These are phyloP conservation scores for Halenospora varia DNA, from an alignment of 495 filamentous ascomycete species.

Conservation along the genomic window DNA sequence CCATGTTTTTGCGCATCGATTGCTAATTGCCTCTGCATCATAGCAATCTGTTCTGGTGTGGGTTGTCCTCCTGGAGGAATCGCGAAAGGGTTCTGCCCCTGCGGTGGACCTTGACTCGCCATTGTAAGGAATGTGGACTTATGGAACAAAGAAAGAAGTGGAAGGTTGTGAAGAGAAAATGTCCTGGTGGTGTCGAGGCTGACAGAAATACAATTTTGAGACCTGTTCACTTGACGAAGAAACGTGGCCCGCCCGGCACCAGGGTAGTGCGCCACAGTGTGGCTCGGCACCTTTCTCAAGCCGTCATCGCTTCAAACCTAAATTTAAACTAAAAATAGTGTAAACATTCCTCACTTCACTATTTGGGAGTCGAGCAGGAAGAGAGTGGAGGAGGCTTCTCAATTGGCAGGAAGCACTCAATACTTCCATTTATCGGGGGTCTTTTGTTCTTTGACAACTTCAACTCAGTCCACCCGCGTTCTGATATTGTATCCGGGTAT, in stretches of 20 bases:
- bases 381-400: no score
- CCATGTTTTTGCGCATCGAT: constrained; percentile 69
- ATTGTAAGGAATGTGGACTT: constrained; percentile 3
- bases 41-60: constrained; percentile 77
- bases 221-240: background rate
- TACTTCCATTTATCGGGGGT: no score
- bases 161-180: background rate
- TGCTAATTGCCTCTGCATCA: constrained; percentile 80
- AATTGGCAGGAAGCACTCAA: no score
- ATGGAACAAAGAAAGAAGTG: background rate
- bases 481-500: background rate
- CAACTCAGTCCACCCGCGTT: no score
- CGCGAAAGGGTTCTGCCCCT: constrained; percentile 12
- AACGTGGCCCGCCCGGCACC: background rate
- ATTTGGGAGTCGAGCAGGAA: no score
- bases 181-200: background rate
- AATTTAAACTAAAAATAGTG: no score
- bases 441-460: no score
- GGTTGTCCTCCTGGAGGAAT: constrained; percentile 55
- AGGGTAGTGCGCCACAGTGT: background rate
- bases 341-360: background rate
- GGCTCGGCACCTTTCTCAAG: background rate
- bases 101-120: constrained; percentile 16
- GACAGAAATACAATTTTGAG: background rate
- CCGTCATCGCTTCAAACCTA: background rate